Evolutionary conservation across 2,329 filamentous ascomycete genomes (phyloP).

Genomic region (Fusarium begoniae): DNA sequence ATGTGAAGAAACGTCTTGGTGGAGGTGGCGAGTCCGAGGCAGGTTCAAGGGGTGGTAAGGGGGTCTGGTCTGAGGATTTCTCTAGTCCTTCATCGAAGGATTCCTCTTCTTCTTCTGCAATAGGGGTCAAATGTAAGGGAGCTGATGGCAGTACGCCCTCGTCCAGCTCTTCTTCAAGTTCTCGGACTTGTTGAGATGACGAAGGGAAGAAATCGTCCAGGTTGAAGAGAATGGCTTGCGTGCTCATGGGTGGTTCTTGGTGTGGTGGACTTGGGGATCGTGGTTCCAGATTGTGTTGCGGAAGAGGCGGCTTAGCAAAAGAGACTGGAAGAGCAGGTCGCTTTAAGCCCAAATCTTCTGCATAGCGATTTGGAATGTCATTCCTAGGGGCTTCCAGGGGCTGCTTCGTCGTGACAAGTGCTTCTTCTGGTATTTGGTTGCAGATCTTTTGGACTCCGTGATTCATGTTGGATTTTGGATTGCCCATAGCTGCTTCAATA

Average conservation of each 20-base stretch:
- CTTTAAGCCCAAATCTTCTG: constrained; percentile 34
- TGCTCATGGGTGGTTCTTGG: constrained; percentile 52
- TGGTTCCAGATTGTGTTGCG: constrained; percentile 7
- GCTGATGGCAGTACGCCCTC: constrained; percentile 2
- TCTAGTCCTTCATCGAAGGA: constrained; percentile 23
- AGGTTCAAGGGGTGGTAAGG: constrained; percentile 20
- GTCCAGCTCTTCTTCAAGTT: constrained; percentile 55
- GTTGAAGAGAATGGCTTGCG: constrained; percentile 62
- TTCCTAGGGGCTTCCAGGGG: not conserved
- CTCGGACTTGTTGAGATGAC: constrained; percentile 64
- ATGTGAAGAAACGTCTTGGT: constrained; percentile 49
- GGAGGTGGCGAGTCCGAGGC: constrained; percentile 14
- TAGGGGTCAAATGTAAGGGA: constrained; percentile 8
- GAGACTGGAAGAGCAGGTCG: constrained; percentile 5
- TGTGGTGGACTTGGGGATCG: constrained; percentile 24
- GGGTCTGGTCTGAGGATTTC: constrained; percentile 11
- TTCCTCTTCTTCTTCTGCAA: constrained; percentile 19
- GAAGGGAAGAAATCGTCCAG: constrained; percentile 65
- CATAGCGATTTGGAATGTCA: constrained; percentile 8
- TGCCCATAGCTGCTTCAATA: constrained; percentile 30
- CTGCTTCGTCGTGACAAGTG: not conserved
- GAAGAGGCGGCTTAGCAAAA: not conserved
- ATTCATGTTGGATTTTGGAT: not conserved
- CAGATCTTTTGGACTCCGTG: not conserved
- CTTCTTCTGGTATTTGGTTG: not conserved